Conservation (phyloP, 345 rosid species). For the Rubroshorea leprosula region DNA sequence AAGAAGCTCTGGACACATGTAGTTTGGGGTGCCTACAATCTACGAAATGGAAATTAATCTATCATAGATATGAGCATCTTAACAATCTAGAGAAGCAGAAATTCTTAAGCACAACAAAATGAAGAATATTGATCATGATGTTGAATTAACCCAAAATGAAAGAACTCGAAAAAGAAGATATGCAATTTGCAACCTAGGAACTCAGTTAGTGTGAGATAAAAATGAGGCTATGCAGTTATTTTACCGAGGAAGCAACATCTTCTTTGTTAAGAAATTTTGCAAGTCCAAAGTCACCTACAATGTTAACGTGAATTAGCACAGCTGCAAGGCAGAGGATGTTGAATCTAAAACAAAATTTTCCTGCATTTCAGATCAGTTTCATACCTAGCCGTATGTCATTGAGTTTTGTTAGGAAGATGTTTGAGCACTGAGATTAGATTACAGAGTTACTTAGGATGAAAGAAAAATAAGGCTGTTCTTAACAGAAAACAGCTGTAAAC, state of each 20-base stretch:
- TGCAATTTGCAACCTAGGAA: no score
- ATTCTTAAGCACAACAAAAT: background rate
- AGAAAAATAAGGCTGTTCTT: background rate
- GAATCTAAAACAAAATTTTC: background rate
- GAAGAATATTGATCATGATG: no score
- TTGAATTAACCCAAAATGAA: background rate
- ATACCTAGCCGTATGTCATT: slow-evolving; percentile 36
- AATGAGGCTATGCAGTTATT: no score
- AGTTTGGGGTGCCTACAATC: slow-evolving; percentile 53
- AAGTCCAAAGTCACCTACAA: slow-evolving; percentile 56
- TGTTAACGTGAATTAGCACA: no score
- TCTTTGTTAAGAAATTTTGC: slow-evolving; percentile 43
- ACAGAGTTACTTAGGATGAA: background rate
- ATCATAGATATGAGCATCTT: no score
- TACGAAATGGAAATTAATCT: slow-evolving; percentile 12
- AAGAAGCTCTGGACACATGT: slow-evolving; percentile 60
- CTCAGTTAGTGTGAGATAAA: no score
- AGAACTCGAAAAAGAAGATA: background rate
- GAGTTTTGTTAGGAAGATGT: slow-evolving; percentile 42
- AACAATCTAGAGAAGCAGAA: no score
- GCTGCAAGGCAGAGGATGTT: background rate
- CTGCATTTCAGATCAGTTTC: no score
- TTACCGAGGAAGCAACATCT: slow-evolving; percentile 46
- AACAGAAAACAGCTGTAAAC: background rate
- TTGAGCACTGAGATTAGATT: slow-evolving; percentile 38